Percentiles rank a stretch among this genome's conserved stretches.
Conservation (phyloP, 768 basidiomycete genomes). For the Leccinum subtestaceum region DNA sequence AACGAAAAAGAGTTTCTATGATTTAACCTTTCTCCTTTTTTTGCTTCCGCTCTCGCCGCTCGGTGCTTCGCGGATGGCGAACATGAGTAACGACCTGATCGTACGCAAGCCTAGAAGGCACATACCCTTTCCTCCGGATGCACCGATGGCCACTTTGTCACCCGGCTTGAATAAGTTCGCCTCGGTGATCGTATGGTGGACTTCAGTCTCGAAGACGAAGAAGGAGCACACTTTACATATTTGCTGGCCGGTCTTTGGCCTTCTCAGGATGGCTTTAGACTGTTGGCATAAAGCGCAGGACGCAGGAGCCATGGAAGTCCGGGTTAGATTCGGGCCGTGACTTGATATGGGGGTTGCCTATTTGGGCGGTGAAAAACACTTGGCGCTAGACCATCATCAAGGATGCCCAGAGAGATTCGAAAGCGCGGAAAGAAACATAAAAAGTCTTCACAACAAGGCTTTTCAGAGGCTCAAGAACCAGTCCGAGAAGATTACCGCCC, state of each 20-base stretch:
- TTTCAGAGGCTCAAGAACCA: not conserved
- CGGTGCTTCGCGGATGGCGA: constrained; percentile 54
- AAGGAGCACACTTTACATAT: constrained; percentile 97
- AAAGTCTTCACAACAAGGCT: constrained; percentile 37
- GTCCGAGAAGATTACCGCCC: constrained; percentile 2
- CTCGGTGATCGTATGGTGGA: constrained; percentile 91
- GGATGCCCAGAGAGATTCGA: constrained; percentile 72
- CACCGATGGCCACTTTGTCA: constrained; percentile 94
- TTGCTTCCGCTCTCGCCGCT: constrained; percentile 39
- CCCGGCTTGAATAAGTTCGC: constrained; percentile 82
- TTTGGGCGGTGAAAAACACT: constrained; percentile 5
- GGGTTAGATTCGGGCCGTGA: not conserved
- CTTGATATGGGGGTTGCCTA: not conserved
- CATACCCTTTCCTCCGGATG: constrained; percentile 95
- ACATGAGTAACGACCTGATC: constrained; percentile 2
- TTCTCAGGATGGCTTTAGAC: constrained; percentile 80
- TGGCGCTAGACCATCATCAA: not conserved
- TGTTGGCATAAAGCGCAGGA: constrained; percentile 74
- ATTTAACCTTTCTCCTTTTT: constrained; percentile 30
- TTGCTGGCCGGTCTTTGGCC: constrained; percentile 96
- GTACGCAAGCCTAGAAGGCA: not conserved
- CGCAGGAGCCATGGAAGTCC: constrained; percentile 69
- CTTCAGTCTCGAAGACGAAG: constrained; percentile 95
- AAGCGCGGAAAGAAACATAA: constrained; percentile 78
- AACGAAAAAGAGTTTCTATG: not conserved